These are phyloP conservation scores for Sporobolus alterniflorus DNA, from an alignment of 202 grass and related monocot genomes.

Conservation along the genomic window DNA sequence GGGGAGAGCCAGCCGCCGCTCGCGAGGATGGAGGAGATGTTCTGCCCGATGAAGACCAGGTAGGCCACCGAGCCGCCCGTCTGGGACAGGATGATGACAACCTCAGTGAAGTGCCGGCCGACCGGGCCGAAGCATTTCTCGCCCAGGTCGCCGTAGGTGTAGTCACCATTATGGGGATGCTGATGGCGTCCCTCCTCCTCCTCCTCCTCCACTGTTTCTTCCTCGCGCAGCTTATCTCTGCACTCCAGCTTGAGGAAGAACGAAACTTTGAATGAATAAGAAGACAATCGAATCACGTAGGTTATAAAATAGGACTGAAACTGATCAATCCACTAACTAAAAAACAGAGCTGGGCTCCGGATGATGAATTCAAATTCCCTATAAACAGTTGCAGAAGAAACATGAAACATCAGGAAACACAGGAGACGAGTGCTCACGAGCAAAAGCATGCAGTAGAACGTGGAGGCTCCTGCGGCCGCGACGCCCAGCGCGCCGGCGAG, in stretches of 20 bases:
- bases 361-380: not conserved
- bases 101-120: conserved; percentile 68
- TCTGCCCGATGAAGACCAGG: conserved; percentile 96
- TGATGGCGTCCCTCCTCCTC: conserved; percentile 22
- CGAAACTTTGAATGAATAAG: not conserved
- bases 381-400: not conserved
- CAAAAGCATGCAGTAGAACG: conserved; percentile 95
- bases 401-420: no score
- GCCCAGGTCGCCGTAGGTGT: conserved; percentile 78
- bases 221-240: conserved; percentile 61
- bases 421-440: conserved; percentile 47
- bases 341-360: not conserved
- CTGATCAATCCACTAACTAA: not conserved
- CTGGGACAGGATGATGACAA: conserved; percentile 73
- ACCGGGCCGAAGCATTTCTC: conserved; percentile 62
- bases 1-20: not conserved
- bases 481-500: conserved; percentile 62
- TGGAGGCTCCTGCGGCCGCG: conserved; percentile 45
- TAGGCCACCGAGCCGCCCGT: conserved; percentile 78
- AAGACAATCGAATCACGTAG: not conserved
- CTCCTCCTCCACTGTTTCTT: conserved; percentile 37
- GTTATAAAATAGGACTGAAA: not conserved
- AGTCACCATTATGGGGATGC: conserved; percentile 15
- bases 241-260: conserved; percentile 57
- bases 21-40: conserved; percentile 74